A percentile compares a stretch with the other conserved stretches of the same genome.
phyloP scores from a whole-genome alignment of 2,329 filamentous ascomycete species.

The Ophiostoma novo-ulmi region DNA sequence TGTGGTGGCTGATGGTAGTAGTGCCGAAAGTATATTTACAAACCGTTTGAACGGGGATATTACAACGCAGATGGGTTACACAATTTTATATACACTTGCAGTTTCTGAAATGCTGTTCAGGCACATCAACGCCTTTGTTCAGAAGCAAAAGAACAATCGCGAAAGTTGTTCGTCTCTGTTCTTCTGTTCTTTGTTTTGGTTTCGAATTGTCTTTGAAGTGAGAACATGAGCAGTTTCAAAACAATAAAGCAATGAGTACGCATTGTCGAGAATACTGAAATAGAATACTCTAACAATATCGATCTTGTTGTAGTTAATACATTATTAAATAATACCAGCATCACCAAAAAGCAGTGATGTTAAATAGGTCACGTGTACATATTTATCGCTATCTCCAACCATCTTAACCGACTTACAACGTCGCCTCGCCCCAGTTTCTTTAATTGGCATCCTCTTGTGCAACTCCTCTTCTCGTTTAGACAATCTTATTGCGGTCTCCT shows the following conservation, averaged over 20 bases:
- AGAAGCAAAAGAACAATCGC: background rate
- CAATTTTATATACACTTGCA: background rate
- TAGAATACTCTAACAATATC: background rate
- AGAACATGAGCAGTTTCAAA: background rate
- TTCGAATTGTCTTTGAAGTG: background rate
- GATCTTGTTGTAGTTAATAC: background rate
- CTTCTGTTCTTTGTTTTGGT: background rate
- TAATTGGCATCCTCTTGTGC: constrained; percentile 12
- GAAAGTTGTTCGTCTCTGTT: background rate
- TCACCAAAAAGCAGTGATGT: background rate
- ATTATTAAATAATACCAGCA: background rate
- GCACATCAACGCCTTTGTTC: background rate
- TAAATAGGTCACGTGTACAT: background rate
- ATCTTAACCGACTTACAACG: background rate
- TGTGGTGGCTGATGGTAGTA: background rate
- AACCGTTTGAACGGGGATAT: background rate
- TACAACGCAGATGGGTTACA: background rate
- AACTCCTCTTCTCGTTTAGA: background rate
- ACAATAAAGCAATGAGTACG: background rate
- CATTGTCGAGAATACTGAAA: background rate
- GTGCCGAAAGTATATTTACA: background rate
- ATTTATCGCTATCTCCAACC: background rate
- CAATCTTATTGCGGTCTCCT: background rate
- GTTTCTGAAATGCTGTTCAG: background rate
- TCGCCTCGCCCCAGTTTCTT: constrained; percentile 13